phyloP scores from a whole-genome alignment of 257 asterid species.

The Petunia secreta region DNA sequence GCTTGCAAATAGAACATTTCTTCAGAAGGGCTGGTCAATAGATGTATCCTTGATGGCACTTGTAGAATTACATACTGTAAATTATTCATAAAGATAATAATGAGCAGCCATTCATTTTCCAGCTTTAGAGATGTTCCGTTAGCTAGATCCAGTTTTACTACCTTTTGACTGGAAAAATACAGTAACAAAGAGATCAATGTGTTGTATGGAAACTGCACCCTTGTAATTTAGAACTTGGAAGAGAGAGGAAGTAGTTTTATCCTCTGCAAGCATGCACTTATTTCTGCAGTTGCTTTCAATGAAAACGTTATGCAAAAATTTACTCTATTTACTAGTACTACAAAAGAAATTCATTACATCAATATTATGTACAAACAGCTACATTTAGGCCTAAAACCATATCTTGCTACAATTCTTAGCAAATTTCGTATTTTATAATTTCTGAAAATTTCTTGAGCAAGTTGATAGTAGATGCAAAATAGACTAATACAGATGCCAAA shows the following conservation, averaged over 20 bases:
- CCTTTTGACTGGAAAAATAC: background rate
- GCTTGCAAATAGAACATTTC: constrained; percentile 83
- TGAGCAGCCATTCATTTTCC: background rate
- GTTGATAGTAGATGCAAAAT: background rate
- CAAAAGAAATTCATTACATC: no score
- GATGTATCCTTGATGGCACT: background rate
- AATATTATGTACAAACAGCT: background rate
- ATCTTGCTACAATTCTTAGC: background rate
- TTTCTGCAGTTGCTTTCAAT: no score
- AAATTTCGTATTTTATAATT: background rate
- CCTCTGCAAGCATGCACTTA: no score
- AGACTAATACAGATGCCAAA: constrained; percentile 14
- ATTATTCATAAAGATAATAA: background rate
- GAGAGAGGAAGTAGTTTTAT: no score
- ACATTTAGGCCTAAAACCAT: background rate
- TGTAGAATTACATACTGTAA: background rate
- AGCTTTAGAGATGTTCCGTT: background rate
- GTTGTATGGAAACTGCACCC: background rate
- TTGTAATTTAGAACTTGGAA: background rate
- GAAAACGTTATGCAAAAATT: no score
- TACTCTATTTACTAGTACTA: no score
- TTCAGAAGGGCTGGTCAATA: constrained; percentile 62
- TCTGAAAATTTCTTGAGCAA: background rate
- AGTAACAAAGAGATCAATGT: constrained; percentile 4
- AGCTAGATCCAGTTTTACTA: background rate